A percentile compares a stretch with the other conserved stretches of the same genome.
These are phyloP conservation scores for Backusella westeae DNA, from an alignment of 192 early-diverging fungal species.

Conservation along the genomic window DNA sequence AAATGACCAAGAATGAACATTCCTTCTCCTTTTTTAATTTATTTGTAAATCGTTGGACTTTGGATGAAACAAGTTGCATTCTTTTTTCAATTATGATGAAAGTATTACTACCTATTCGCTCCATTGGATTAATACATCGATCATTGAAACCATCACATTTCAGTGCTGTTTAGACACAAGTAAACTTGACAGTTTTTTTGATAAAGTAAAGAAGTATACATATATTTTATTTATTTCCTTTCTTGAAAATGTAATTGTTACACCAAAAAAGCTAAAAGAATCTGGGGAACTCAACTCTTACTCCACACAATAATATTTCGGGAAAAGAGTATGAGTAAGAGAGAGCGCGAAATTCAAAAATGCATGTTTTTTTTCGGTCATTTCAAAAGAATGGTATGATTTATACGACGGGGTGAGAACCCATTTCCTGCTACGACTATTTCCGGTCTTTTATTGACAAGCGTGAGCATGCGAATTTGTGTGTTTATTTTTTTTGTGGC, in stretches of 20 bases:
- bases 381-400: not conserved
- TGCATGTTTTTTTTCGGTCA: not conserved
- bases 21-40: not conserved
- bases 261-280: not conserved
- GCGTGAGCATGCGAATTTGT: not conserved
- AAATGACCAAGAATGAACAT: not conserved
- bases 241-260: not conserved
- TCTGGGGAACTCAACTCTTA: not conserved
- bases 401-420: not conserved
- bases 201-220: not conserved
- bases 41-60: not conserved
- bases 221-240: constrained; percentile 6
- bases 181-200: not conserved
- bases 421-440: not conserved
- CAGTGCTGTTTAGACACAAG: not conserved
- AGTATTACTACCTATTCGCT: not conserved
- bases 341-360: not conserved
- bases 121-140: too few species aligned
- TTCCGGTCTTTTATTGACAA: not conserved
- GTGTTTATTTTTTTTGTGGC: not conserved
- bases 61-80: not conserved
- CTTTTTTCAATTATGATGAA: not conserved
- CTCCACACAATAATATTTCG: not conserved
- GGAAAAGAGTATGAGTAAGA: not conserved
- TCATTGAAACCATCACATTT: not conserved